Percentiles rank a stretch among this genome's conserved stretches.
These are phyloP conservation scores for Didymella exigua DNA, from an alignment of 2,329 filamentous ascomycete genomes.

Conservation along the genomic window DNA sequence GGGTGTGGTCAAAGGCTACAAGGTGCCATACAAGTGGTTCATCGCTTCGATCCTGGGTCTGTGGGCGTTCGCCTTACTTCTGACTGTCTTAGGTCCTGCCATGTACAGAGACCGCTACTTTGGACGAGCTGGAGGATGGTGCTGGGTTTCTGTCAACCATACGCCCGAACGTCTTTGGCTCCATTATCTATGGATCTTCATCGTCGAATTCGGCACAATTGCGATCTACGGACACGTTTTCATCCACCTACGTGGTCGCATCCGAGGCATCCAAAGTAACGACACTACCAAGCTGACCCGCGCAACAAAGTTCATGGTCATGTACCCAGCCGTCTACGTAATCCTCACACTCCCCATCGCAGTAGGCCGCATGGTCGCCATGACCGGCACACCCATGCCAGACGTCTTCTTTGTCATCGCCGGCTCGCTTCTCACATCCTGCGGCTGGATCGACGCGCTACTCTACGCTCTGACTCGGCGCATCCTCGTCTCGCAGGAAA, in stretches of 20 bases:
- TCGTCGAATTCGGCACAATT: conserved; percentile 59
- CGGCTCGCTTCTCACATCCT: conserved; percentile 61
- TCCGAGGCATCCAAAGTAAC: conserved; percentile 47
- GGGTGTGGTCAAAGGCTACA: conserved; percentile 55
- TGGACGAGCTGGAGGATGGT: conserved; percentile 59
- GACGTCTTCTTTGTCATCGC: conserved; percentile 64
- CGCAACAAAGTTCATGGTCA: conserved; percentile 63
- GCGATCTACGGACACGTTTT: conserved; percentile 57
- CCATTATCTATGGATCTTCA: conserved; percentile 62
- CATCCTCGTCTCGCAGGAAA: conserved; percentile 44
- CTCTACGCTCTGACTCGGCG: conserved; percentile 52
- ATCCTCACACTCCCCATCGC: conserved; percentile 70
- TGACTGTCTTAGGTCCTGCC: conserved; percentile 56
- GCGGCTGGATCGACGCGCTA: conserved; percentile 53
- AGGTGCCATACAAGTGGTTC: conserved; percentile 54
- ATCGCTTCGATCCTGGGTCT: conserved; percentile 51
- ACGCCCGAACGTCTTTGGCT: conserved; percentile 56
- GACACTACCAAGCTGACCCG: conserved; percentile 44
- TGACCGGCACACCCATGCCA: conserved; percentile 51
- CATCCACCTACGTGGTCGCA: conserved; percentile 54
- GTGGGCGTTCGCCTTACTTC: conserved; percentile 54
- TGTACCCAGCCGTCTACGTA: conserved; percentile 70
- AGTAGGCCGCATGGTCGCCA: conserved; percentile 47
- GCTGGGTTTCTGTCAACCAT: conserved; percentile 55
- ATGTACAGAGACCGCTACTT: conserved; percentile 53